These are phyloP conservation scores for Scenedesmus sp. DNA, from an alignment of 163 green algal genomes.

Conservation along the genomic window DNA sequence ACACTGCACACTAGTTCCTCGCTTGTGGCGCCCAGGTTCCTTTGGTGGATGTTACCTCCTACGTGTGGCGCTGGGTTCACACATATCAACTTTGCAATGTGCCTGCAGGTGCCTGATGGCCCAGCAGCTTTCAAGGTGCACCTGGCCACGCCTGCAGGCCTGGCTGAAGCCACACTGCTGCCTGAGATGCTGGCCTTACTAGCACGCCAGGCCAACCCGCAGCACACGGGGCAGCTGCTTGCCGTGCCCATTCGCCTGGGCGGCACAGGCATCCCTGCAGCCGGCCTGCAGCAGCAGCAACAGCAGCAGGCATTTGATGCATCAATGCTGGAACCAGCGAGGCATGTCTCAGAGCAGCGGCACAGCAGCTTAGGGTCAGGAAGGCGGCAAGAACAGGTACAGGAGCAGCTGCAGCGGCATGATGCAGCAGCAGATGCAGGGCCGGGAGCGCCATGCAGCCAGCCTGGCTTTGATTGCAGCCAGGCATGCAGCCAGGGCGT, in stretches of 20 bases:
- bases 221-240: constrained; percentile 27
- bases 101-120: constrained; percentile 25
- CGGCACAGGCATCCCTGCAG: background rate
- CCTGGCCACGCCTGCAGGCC: constrained; percentile 39
- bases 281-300: constrained; percentile 9
- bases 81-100: background rate
- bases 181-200: constrained; percentile 47
- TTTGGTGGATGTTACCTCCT: too few species aligned
- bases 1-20: too few species aligned
- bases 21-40: too few species aligned
- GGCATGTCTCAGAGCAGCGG: background rate
- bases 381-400: background rate
- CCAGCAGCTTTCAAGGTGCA: constrained; percentile 48
- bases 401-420: background rate
- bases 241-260: constrained; percentile 32
- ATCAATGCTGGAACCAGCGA: background rate
- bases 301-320: background rate
- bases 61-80: too few species aligned
- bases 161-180: constrained; percentile 47
- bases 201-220: constrained; percentile 3
- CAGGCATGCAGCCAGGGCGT: background rate
- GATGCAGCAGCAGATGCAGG: constrained; percentile 1
- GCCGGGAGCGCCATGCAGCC: background rate
- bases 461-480: background rate
- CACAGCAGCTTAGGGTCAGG: background rate